phyloP scores from a whole-genome alignment of 345 rosid species.

The Capsella bursapastoris region DNA sequence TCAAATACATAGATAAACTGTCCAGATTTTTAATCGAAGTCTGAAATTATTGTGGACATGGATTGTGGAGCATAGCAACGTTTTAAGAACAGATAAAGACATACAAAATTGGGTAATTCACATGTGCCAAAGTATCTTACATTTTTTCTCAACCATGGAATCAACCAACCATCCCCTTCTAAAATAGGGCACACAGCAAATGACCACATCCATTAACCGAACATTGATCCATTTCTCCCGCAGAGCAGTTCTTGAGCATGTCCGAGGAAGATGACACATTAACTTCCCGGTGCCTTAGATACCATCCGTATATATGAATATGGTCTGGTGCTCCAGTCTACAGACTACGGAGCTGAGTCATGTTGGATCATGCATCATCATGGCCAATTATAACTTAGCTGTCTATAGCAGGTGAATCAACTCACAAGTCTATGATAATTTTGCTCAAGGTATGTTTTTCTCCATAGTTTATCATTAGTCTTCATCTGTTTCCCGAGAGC shows the following conservation, averaged over 20 bases:
- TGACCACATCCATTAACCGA: not conserved
- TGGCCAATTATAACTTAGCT: not conserved
- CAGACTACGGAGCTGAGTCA: not conserved
- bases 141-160: slow-evolving; percentile 8
- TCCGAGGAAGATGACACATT: slow-evolving; percentile 1
- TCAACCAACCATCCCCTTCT: slow-evolving; percentile 1
- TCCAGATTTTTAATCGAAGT: no score
- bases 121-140: slow-evolving; percentile 15
- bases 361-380: slow-evolving; percentile 2
- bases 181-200: not conserved
- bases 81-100: no score
- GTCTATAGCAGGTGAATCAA: slow-evolving; percentile 2
- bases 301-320: not conserved
- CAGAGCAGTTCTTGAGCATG: not conserved
- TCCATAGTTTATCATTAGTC: slow-evolving; percentile 37
- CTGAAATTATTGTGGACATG: no score
- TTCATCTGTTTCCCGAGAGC: slow-evolving; percentile 48
- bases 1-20: no score
- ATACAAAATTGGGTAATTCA: no score
- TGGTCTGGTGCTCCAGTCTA: not conserved
- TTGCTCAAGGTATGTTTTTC: not conserved
- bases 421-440: slow-evolving; percentile 17
- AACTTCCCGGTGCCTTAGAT: slow-evolving; percentile 12
- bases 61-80: no score
- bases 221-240: not conserved